Conservation (phyloP, 169 alveolate species). For the Cryptosporidium andersoni region DNA sequence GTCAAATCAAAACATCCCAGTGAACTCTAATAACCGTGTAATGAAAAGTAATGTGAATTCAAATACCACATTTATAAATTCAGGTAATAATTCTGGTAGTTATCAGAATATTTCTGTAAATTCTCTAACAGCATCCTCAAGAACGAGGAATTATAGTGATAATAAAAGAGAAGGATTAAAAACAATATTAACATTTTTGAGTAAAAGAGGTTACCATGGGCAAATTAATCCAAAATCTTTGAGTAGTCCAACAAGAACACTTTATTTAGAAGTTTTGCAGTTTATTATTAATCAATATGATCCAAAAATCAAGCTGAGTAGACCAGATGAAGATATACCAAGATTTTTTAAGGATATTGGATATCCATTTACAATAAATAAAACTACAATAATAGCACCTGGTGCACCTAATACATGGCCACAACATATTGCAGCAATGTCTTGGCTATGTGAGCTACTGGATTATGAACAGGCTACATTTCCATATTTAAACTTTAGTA, state of each 20-base stretch:
- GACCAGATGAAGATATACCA: slow-evolving; percentile 68
- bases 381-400: slow-evolving; percentile 82
- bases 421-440: slow-evolving; percentile 80
- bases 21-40: not conserved
- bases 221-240: slow-evolving; percentile 65
- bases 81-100: too few relatives aligned
- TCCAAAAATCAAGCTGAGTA: slow-evolving; percentile 37
- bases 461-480: slow-evolving; percentile 81
- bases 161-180: slow-evolving; percentile 59
- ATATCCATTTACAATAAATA: slow-evolving; percentile 80
- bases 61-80: too few relatives aligned
- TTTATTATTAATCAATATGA: slow-evolving; percentile 56
- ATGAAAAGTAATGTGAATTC: too few relatives aligned
- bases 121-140: slow-evolving; percentile 49
- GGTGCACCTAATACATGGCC: slow-evolving; percentile 83
- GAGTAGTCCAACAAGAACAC: slow-evolving; percentile 57
- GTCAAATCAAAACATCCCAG: not conserved
- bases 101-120: not conserved
- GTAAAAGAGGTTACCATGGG: slow-evolving; percentile 60
- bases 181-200: slow-evolving; percentile 61
- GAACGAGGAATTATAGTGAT: slow-evolving; percentile 26
- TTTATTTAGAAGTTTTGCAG: slow-evolving; percentile 54
- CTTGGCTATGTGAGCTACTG: slow-evolving; percentile 82
- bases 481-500: slow-evolving; percentile 75
- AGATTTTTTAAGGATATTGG: slow-evolving; percentile 78